These are phyloP conservation scores for Zygoascus bituminiphila DNA, from an alignment of 805 yeast genomes.

Conservation along the genomic window DNA sequence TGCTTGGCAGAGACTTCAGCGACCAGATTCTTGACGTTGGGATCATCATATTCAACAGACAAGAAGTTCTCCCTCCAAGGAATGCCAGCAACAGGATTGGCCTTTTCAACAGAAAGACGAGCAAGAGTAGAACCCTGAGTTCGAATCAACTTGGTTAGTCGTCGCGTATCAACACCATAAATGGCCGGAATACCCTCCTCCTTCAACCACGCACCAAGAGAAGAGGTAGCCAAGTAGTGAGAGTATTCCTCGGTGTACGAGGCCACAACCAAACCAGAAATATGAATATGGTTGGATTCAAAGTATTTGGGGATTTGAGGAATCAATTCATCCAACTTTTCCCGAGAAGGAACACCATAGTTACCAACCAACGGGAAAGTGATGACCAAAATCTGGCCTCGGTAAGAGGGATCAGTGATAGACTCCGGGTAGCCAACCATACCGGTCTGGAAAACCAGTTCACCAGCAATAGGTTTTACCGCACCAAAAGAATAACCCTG, in stretches of 20 bases:
- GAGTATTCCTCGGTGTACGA: slow-evolving; percentile 95
- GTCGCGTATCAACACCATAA: slow-evolving; percentile 96
- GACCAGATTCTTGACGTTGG: slow-evolving; percentile 84
- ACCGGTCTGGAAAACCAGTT: slow-evolving; percentile 97
- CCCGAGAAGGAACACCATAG: slow-evolving; percentile 96
- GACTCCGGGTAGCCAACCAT: slow-evolving; percentile 99
- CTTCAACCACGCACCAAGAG: slow-evolving; percentile 89
- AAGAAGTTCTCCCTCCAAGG: slow-evolving; percentile 60
- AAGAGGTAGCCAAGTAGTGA: slow-evolving; percentile 86
- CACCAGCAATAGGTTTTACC: slow-evolving; percentile 82
- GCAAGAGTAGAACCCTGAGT: slow-evolving; percentile 90
- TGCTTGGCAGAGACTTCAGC: slow-evolving; percentile 76
- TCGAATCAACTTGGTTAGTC: slow-evolving; percentile 87
- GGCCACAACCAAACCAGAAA: slow-evolving; percentile 95
- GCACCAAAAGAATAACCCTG: slow-evolving; percentile 99
- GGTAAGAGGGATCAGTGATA: slow-evolving; percentile 95
- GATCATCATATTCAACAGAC: slow-evolving; percentile 86
- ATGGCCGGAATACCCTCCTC: slow-evolving; percentile 90
- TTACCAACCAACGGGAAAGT: slow-evolving; percentile 97
- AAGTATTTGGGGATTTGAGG: slow-evolving; percentile 81
- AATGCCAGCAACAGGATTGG: slow-evolving; percentile 30
- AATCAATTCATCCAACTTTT: slow-evolving; percentile 62
- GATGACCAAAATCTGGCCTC: slow-evolving; percentile 92
- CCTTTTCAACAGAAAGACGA: slow-evolving; percentile 52
- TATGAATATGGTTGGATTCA: slow-evolving; percentile 86